Evolutionary conservation across 2,329 filamentous ascomycete species (phyloP).

Genomic region (Chrysosporium keratinophilum): DNA sequence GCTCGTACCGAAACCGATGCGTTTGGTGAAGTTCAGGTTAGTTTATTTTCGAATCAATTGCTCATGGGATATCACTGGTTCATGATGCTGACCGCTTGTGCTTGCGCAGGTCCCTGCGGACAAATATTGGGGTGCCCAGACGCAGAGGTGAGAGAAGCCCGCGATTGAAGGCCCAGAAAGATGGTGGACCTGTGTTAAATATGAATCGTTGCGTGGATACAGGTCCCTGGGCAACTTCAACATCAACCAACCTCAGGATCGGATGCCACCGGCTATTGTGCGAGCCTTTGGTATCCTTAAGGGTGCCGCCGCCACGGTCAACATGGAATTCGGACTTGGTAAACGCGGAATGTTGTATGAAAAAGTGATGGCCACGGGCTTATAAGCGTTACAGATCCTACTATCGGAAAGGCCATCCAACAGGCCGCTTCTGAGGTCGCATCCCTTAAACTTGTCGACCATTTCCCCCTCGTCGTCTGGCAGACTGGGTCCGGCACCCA

Average conservation of each 20-base stretch:
- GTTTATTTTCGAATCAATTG: slow-evolving; percentile 13
- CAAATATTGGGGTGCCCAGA: slow-evolving; percentile 98
- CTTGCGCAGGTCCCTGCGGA: slow-evolving; percentile 57
- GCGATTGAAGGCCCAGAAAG: background rate
- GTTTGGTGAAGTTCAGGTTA: slow-evolving; percentile 80
- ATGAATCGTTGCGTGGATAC: slow-evolving; percentile 3
- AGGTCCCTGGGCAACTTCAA: slow-evolving; percentile 89
- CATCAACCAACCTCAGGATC: slow-evolving; percentile 98
- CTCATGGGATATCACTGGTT: background rate
- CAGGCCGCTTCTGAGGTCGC: slow-evolving; percentile 90
- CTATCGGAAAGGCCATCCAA: slow-evolving; percentile 84
- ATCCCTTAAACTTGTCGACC: slow-evolving; percentile 83
- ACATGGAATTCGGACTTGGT: slow-evolving; percentile 84
- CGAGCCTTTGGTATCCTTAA: slow-evolving; percentile 95
- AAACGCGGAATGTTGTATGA: slow-evolving; percentile 17
- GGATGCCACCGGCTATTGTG: slow-evolving; percentile 88
- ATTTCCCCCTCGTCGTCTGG: slow-evolving; percentile 98
- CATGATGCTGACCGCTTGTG: background rate
- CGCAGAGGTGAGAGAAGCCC: slow-evolving; percentile 53
- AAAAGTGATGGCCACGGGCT: slow-evolving; percentile 17
- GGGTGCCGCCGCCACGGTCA: slow-evolving; percentile 88
- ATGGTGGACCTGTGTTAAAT: slow-evolving; percentile 19
- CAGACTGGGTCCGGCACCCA: slow-evolving; percentile 97
- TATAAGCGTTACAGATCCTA: slow-evolving; percentile 55
- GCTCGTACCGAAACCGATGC: slow-evolving; percentile 89